Evolutionary conservation across 2,329 filamentous ascomycete species (phyloP).

Genomic region (Eutypa lata): DNA sequence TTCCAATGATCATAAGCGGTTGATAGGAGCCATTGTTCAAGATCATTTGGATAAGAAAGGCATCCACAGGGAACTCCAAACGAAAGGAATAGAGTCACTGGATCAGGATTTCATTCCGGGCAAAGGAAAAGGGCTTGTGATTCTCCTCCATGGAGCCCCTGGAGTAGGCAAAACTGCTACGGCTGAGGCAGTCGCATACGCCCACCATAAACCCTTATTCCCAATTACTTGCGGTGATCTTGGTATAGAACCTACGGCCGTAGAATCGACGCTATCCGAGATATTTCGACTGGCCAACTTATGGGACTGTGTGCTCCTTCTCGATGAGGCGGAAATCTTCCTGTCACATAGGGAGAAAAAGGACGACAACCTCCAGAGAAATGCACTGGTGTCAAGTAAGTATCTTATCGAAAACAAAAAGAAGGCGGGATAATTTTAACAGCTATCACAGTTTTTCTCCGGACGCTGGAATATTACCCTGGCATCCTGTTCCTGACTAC

Average conservation of each 20-base stretch:
- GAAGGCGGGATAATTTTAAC: no score
- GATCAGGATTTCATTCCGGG: not conserved
- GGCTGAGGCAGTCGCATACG: not conserved
- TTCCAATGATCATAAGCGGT: not conserved
- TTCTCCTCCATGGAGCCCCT: not conserved
- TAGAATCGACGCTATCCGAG: not conserved
- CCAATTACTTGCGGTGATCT: not conserved
- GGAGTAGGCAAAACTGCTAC: not conserved
- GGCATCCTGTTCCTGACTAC: not conserved
- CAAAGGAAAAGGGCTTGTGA: not conserved
- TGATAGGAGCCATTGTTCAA: not conserved
- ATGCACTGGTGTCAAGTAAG: not conserved
- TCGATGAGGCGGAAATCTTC: not conserved
- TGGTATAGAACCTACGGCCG: not conserved
- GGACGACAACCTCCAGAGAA: not conserved
- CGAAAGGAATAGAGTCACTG: not conserved
- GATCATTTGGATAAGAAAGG: not conserved
- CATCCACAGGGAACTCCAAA: not conserved
- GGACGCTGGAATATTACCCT: not conserved
- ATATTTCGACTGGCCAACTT: not conserved
- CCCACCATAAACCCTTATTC: not conserved
- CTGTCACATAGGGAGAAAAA: not conserved
- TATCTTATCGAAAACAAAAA: no score
- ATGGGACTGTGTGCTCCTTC: not conserved
- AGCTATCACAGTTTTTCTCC: not conserved